Conservation (phyloP, 495 filamentous ascomycete species). For the Glutinoglossum americanum region DNA sequence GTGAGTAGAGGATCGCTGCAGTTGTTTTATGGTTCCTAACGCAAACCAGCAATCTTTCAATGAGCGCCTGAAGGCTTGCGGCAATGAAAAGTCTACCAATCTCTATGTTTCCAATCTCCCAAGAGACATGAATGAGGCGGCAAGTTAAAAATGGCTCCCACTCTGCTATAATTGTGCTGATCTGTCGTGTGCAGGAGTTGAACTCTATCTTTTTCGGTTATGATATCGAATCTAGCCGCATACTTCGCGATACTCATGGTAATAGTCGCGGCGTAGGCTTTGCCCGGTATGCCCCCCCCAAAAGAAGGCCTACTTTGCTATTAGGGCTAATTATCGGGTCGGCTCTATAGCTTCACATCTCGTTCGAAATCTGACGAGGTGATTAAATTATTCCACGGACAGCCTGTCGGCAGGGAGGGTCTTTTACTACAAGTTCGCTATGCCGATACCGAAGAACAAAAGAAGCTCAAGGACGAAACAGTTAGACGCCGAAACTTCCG, state of each 20-base stretch:
- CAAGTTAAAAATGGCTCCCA: slow-evolving; percentile 20
- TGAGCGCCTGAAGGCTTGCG: slow-evolving; percentile 76
- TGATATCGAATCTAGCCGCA: slow-evolving; percentile 72
- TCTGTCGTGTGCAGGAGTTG: slow-evolving; percentile 33
- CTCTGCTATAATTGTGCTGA: not conserved
- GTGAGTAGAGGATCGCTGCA: slow-evolving; percentile 22
- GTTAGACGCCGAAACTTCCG: slow-evolving; percentile 83
- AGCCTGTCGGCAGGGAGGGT: slow-evolving; percentile 41
- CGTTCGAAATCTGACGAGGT: slow-evolving; percentile 75
- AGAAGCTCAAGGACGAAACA: slow-evolving; percentile 83
- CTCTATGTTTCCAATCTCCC: slow-evolving; percentile 94
- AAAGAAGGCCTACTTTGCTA: not conserved
- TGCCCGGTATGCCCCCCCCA: slow-evolving; percentile 46
- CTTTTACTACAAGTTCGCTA: slow-evolving; percentile 82
- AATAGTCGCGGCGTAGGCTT: slow-evolving; percentile 94
- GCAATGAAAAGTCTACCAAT: slow-evolving; percentile 73
- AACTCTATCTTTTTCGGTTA: slow-evolving; percentile 62
- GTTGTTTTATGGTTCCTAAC: not conserved
- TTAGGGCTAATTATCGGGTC: not conserved
- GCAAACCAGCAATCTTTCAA: slow-evolving; percentile 71
- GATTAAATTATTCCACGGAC: slow-evolving; percentile 64
- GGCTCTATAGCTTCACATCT: slow-evolving; percentile 46
- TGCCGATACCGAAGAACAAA: slow-evolving; percentile 89
- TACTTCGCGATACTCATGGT: slow-evolving; percentile 72
- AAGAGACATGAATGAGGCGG: slow-evolving; percentile 69